phyloP scores from a whole-genome alignment of 2,329 filamentous ascomycete species.

The Endoconidiophora laricicola region DNA sequence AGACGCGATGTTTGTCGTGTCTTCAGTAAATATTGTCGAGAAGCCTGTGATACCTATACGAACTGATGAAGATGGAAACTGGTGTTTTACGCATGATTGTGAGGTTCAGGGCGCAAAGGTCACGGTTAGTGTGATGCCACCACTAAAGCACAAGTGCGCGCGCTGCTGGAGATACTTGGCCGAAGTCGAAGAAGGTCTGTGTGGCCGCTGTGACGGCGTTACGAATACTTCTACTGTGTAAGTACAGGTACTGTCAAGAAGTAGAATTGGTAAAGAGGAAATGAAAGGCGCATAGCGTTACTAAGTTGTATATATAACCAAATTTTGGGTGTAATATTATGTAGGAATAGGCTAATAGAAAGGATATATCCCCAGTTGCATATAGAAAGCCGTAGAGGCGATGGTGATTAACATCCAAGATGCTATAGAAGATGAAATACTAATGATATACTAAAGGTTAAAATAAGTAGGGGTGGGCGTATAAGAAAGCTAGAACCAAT shows the following conservation, averaged over 20 bases:
- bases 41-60: constrained; percentile 15
- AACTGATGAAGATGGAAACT: constrained; percentile 16
- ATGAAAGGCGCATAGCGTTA: not conserved
- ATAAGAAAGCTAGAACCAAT: not conserved
- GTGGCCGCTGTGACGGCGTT: constrained; percentile 54
- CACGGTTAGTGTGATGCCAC: constrained; percentile 31
- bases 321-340: constrained; percentile 3
- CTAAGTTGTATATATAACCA: too few relatives aligned
- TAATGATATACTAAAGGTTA: too few relatives aligned
- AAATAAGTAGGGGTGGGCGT: too few relatives aligned
- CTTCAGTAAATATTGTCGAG: constrained; percentile 36
- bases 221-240: constrained; percentile 22
- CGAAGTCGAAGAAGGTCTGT: constrained; percentile 48
- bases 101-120: constrained; percentile 24
- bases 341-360: not conserved
- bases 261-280: too few relatives aligned
- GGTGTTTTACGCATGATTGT: constrained; percentile 28
- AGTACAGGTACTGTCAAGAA: not conserved
- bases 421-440: not conserved
- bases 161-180: constrained; percentile 81
- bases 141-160: constrained; percentile 51
- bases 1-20: constrained; percentile 52
- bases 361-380: too few relatives aligned
- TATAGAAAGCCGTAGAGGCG: not conserved
- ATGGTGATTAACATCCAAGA: not conserved